phyloP scores from a whole-genome alignment of 148 eudicot species.

The Simmondsia chinensis region DNA sequence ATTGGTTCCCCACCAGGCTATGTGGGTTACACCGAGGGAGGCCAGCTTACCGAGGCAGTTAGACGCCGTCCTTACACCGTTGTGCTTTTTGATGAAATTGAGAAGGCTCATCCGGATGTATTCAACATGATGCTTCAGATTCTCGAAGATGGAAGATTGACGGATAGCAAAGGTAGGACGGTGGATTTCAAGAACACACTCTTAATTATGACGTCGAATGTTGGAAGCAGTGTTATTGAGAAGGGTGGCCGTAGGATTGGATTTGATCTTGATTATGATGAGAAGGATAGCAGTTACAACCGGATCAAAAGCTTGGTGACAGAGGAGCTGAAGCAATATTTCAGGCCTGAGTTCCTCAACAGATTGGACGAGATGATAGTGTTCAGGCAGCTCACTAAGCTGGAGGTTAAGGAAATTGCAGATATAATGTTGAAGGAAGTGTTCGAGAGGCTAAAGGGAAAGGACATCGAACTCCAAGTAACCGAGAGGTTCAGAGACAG shows the following conservation, averaged over 20 bases:
- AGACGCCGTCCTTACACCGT: slow-evolving; percentile 78
- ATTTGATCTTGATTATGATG: slow-evolving; percentile 51
- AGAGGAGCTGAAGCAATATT: slow-evolving; percentile 79
- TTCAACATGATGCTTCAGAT: slow-evolving; percentile 96
- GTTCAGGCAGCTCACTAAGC: slow-evolving; percentile 76
- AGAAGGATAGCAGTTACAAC: slow-evolving; percentile 69
- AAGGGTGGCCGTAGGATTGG: slow-evolving; percentile 73
- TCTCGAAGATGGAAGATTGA: slow-evolving; percentile 87
- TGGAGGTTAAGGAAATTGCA: slow-evolving; percentile 85
- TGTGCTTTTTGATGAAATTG: slow-evolving; percentile 85
- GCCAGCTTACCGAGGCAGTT: slow-evolving; percentile 87
- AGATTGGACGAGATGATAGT: slow-evolving; percentile 89
- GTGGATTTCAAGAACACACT: slow-evolving; percentile 89
- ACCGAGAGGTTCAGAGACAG: slow-evolving; percentile 69
- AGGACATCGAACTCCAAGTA: slow-evolving; percentile 68
- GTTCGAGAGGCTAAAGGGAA: slow-evolving; percentile 53
- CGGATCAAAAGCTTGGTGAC: slow-evolving; percentile 67
- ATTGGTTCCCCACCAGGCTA: slow-evolving; percentile 95
- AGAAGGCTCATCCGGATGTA: slow-evolving; percentile 91
- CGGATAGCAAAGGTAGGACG: slow-evolving; percentile 86
- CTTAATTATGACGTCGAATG: slow-evolving; percentile 83
- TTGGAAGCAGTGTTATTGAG: slow-evolving; percentile 82
- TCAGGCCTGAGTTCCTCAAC: slow-evolving; percentile 85
- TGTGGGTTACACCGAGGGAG: slow-evolving; percentile 85
- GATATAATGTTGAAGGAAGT: slow-evolving; percentile 92